A percentile compares a stretch with the other conserved stretches of the same genome.
These are phyloP conservation scores for Cardiospermum halicacabum DNA, from an alignment of 345 rosid genomes.

Conservation along the genomic window DNA sequence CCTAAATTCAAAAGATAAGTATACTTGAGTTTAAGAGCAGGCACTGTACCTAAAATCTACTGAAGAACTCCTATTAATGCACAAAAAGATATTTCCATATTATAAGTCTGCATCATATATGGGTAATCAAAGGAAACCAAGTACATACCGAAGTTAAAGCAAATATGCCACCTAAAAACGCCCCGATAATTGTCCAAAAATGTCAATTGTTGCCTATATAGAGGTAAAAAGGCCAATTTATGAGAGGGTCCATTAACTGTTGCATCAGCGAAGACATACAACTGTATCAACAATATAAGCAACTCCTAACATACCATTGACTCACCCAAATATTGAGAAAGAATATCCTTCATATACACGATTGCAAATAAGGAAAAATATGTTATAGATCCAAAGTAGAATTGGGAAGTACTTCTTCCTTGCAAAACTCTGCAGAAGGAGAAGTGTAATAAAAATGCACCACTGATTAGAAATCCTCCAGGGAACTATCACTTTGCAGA, in stretches of 20 bases:
- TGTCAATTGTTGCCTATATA: constrained; percentile 55
- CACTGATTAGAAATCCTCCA: constrained; percentile 9
- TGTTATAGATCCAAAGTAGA: constrained; percentile 68
- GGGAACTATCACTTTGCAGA: not conserved
- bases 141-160: constrained; percentile 84
- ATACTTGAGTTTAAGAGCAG: not conserved
- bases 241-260: constrained; percentile 9
- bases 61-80: not conserved
- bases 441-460: constrained; percentile 27
- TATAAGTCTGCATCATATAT: not conserved
- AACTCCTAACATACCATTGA: constrained; percentile 3
- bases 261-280: constrained; percentile 3
- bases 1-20: not conserved
- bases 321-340: constrained; percentile 82
- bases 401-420: constrained; percentile 46
- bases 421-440: constrained; percentile 56
- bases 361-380: constrained; percentile 67
- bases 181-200: constrained; percentile 80
- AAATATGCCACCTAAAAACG: constrained; percentile 92
- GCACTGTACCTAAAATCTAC: not conserved
- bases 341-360: constrained; percentile 89
- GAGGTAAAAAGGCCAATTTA: constrained; percentile 8
- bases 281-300: not conserved
- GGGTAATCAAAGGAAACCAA: constrained; percentile 4
- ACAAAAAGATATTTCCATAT: not conserved